A percentile compares a stretch with the other conserved stretches of the same genome.
phyloP scores from a whole-genome alignment of 2,329 filamentous ascomycete genomes.

The Penicillium paneum region DNA sequence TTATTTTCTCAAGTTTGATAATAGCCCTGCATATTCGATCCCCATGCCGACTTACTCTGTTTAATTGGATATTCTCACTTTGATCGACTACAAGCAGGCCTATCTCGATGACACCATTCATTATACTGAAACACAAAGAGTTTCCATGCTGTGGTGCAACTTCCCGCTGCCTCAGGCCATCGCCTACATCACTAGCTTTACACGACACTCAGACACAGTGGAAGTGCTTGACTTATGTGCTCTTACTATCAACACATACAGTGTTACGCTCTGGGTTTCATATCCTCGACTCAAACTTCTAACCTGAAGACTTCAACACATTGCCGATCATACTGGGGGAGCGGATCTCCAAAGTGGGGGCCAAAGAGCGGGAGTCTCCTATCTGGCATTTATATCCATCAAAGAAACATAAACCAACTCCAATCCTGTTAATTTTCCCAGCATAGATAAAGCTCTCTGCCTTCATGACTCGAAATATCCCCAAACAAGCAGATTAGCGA shows the following conservation, averaged over 20 bases:
- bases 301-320: background rate
- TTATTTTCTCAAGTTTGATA: too few species aligned
- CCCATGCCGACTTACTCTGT: too few species aligned
- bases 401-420: background rate
- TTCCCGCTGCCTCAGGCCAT: background rate
- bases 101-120: too few species aligned
- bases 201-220: background rate
- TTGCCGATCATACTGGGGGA: background rate
- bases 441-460: background rate
- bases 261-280: rapidly evolving
- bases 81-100: background rate
- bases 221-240: background rate
- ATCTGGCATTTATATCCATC: background rate
- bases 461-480: background rate
- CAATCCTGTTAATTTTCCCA: background rate
- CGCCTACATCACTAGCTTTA: background rate
- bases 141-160: background rate
- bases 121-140: background rate
- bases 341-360: background rate
- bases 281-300: rapidly evolving
- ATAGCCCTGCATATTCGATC: background rate
- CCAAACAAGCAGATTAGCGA: background rate
- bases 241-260: background rate
- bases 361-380: background rate
- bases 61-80: background rate